Base-by-base conservation (phyloP, 2,329 filamentous ascomycete genomes). In the Xylaria sp. region DNA sequence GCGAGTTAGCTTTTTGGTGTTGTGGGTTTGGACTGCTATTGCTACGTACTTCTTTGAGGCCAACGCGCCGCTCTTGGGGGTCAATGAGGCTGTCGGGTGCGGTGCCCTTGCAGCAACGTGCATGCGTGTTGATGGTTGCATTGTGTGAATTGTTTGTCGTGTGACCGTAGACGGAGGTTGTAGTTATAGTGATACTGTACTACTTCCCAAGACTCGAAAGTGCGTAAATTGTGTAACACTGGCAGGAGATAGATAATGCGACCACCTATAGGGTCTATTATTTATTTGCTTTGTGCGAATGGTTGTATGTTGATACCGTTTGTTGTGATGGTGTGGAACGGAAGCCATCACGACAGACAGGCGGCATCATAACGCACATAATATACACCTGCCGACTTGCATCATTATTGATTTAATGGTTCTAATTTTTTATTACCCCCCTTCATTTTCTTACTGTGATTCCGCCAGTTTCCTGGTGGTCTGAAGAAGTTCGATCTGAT, bases 71-170 rank as follows among this genome's bases (percentile, higher is more conserved):
- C 70, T 69, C 66, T 66, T 76, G 48, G 66, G 62, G 46, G 32
- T 9, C 57, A 70, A 12, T 41, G 63, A 15, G n/a, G 57, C 20
- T n/a, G 43, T 20, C 5, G 65, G 59, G 18, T 63, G 66, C 20
- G 69, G 63, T 59, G 63, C 66, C 60, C 70, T 70, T 12, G 69
- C 66, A 67, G 73, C 69, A 25, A 70, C 65, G 48, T 69, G 73
- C 73, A 76, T 73, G 39, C 60, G 67, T 52, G 55, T 70, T 30
- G 62, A 66, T 46, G 69, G 65, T 65, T 69, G 67, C 69, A 72
- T 71, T 13, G 18, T 66, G 53, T 28, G 23, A 9, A 57, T 41
- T 53, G 32, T n/a, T 30, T 53, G 28, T 52, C 46, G 28, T 65
- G 36, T 61, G 13, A 32, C 28, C 41, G 34, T 23, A 4, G 50